Evolutionary conservation across 805 yeast genomes (phyloP).

Genomic region (Helenozyma baotianmanensis): DNA sequence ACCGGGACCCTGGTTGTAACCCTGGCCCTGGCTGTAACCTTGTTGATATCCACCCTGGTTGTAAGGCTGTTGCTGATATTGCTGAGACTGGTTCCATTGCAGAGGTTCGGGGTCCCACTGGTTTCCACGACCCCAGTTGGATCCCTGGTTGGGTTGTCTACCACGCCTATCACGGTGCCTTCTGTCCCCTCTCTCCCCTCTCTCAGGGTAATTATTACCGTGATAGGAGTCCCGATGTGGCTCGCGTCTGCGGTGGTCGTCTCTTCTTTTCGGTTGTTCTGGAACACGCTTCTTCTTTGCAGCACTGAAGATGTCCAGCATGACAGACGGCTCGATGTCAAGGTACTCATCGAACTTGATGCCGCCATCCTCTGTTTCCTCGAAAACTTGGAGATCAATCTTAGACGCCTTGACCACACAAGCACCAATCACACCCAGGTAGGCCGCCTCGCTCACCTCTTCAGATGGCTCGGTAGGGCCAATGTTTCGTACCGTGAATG

Average conservation of each 20-base stretch:
- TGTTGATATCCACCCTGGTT: too few relatives aligned
- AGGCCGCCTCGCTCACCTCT: constrained; percentile 68
- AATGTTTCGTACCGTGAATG: constrained; percentile 34
- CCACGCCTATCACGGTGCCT: too few relatives aligned
- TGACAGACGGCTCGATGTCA: constrained; percentile 60
- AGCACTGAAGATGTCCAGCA: constrained; percentile 52
- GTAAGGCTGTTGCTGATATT: not conserved
- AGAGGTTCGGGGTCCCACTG: too few relatives aligned
- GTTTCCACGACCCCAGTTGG: too few relatives aligned
- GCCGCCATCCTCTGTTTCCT: constrained; percentile 63
- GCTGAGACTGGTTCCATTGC: constrained; percentile 1
- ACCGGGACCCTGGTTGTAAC: too few relatives aligned
- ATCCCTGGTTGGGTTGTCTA: too few relatives aligned
- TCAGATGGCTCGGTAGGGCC: constrained; percentile 26
- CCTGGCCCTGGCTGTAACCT: not conserved
- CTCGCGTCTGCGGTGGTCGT: not conserved
- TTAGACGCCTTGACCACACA: constrained; percentile 54
- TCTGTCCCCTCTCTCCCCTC: too few relatives aligned
- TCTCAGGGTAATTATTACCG: not conserved
- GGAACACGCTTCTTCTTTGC: constrained; percentile 20
- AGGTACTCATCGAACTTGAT: constrained; percentile 81
- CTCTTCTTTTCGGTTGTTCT: constrained; percentile 7
- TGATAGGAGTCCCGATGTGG: too few relatives aligned
- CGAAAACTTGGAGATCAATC: constrained; percentile 71
- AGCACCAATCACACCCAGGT: constrained; percentile 71